These are phyloP conservation scores for Gastrolobium villosum DNA, from an alignment of 306 rosid species.

Conservation along the genomic window DNA sequence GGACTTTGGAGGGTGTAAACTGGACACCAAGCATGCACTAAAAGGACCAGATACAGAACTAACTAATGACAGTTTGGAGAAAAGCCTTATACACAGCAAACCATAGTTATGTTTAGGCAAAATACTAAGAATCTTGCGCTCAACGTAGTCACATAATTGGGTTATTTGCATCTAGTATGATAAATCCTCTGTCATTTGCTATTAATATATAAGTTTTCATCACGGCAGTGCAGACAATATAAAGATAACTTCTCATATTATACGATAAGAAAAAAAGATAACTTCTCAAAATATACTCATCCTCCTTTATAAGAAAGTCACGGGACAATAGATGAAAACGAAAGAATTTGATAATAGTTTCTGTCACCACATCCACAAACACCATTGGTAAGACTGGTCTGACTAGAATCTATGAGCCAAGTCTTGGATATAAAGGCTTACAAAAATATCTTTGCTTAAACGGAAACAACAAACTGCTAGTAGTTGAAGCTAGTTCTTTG, in stretches of 20 bases:
- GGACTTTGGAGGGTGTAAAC: too few species aligned
- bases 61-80: too few species aligned
- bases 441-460: slow-evolving; percentile 51
- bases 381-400: slow-evolving; percentile 42
- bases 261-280: background rate
- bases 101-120: too few species aligned
- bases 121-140: too few species aligned
- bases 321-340: slow-evolving; percentile 7
- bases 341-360: slow-evolving; percentile 44
- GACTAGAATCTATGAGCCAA: slow-evolving; percentile 46
- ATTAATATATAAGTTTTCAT: background rate
- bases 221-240: background rate
- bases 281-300: background rate
- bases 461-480: slow-evolving; percentile 50
- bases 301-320: slow-evolving; percentile 43
- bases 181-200: background rate
- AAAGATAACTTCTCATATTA: background rate
- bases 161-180: background rate
- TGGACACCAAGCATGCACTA: too few species aligned
- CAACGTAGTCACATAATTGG: too few species aligned
- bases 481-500: slow-evolving; percentile 55
- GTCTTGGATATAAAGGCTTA: slow-evolving; percentile 44
- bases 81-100: too few species aligned
- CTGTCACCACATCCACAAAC: slow-evolving; percentile 55
- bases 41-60: too few species aligned